Evolutionary conservation across 371 early-diverging fungal species (phyloP).

Genomic region (Chytridiales sp.): DNA sequence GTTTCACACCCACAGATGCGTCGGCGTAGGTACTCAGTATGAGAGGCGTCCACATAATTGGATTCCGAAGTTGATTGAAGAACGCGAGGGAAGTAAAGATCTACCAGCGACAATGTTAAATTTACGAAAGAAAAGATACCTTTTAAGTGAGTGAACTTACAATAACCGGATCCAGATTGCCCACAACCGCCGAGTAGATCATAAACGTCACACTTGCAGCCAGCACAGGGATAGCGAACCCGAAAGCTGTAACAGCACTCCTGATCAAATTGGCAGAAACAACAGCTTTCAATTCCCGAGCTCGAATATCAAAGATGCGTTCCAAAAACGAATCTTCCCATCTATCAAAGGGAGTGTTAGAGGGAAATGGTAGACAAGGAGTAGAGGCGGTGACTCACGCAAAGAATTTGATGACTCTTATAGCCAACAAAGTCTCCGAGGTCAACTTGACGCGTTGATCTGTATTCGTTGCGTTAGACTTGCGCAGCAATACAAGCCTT

Average conservation of each 20-base stretch:
- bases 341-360: background rate
- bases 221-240: conserved; percentile 65
- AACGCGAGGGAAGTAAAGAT: conserved; percentile 38
- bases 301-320: conserved; percentile 27
- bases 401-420: conserved; percentile 46
- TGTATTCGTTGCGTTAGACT: conserved; percentile 27
- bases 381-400: conserved; percentile 22
- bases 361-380: background rate
- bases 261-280: conserved; percentile 10
- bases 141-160: background rate
- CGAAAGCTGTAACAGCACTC: conserved; percentile 19
- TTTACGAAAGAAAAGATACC: background rate
- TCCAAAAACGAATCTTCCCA: conserved; percentile 55
- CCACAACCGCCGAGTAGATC: conserved; percentile 29
- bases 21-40: conserved; percentile 60
- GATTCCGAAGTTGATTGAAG: conserved; percentile 42
- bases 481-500: conserved; percentile 21
- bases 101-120: conserved; percentile 16
- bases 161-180: conserved; percentile 16
- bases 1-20: conserved; percentile 64
- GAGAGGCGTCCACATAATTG: conserved; percentile 71
- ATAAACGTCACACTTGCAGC: conserved; percentile 50
- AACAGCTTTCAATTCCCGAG: conserved; percentile 42
- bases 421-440: conserved; percentile 26
- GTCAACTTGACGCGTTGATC: conserved; percentile 33